phyloP scores from a whole-genome alignment of 345 rosid genomes.

The Eucalyptus sp. region DNA sequence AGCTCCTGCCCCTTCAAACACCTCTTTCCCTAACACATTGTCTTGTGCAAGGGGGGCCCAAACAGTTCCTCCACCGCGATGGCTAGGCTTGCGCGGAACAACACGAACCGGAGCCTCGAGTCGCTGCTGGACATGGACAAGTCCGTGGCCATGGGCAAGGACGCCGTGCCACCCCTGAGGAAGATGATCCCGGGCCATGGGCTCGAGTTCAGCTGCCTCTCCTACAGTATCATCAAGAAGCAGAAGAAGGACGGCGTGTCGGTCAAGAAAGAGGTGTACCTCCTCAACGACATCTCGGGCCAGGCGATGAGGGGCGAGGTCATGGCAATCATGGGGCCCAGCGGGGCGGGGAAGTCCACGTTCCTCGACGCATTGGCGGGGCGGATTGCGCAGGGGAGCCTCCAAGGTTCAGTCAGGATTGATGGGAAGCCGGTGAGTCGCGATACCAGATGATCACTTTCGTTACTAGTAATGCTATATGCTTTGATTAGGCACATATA shows the following conservation, averaged over 20 bases:
- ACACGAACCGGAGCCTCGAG: slow-evolving; percentile 27
- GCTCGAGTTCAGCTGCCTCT: slow-evolving; percentile 42
- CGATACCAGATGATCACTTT: not conserved
- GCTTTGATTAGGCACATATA: not conserved
- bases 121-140: slow-evolving; percentile 33
- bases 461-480: not conserved
- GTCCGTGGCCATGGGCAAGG: not conserved
- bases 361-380: slow-evolving; percentile 87
- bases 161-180: not conserved
- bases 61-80: not conserved
- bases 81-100: not conserved
- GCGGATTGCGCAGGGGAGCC: slow-evolving; percentile 56
- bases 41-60: not conserved
- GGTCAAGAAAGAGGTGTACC: slow-evolving; percentile 42
- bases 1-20: not conserved
- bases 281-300: slow-evolving; percentile 65
- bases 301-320: slow-evolving; percentile 65
- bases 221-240: slow-evolving; percentile 47
- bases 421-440: slow-evolving; percentile 47
- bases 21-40: not conserved
- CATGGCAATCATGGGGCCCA: slow-evolving; percentile 76
- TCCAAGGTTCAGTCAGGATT: slow-evolving; percentile 63
- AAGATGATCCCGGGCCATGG: slow-evolving; percentile 37
- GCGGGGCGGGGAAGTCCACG: slow-evolving; percentile 89
- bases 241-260: slow-evolving; percentile 42